phyloP scores from a whole-genome alignment of 164 flowering plant genomes.

The Tetrastigma voinierianum region DNA sequence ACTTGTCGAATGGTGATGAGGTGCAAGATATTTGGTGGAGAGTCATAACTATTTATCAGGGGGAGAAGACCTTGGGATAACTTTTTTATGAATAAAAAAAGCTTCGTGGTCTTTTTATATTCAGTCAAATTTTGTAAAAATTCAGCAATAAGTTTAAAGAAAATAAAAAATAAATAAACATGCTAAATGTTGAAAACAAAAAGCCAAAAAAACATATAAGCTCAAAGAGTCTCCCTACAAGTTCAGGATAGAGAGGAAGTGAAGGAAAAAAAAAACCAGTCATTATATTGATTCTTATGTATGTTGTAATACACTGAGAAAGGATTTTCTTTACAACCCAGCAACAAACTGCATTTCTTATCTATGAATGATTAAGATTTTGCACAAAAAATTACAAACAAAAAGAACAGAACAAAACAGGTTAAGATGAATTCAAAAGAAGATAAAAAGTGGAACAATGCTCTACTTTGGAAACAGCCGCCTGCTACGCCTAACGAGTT shows the following conservation, averaged over 20 bases:
- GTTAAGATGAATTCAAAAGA: neutral
- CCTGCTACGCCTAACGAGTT: constrained; percentile 18
- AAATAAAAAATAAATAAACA: too few relatives aligned
- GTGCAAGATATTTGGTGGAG: too few relatives aligned
- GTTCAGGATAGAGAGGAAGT: too few relatives aligned
- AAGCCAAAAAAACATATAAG: too few relatives aligned
- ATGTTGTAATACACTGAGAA: constrained; percentile 2
- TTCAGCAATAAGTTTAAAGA: neutral
- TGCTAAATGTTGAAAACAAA: too few relatives aligned
- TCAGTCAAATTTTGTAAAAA: too few relatives aligned
- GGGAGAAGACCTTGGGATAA: too few relatives aligned
- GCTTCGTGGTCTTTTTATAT: too few relatives aligned
- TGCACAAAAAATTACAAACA: neutral
- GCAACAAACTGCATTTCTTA: constrained; percentile 9
- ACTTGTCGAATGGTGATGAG: too few relatives aligned
- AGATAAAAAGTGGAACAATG: neutral
- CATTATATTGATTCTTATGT: constrained; percentile 2
- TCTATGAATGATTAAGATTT: constrained; percentile 11
- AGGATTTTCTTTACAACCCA: constrained; percentile 13
- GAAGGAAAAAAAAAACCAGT: too few relatives aligned
- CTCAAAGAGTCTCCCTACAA: neutral
- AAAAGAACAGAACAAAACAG: neutral
- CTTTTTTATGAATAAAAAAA: too few relatives aligned
- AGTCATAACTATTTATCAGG: too few relatives aligned
- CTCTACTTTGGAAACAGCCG: constrained; percentile 16